Base-by-base conservation (phyloP, 73 alveolate genomes). In the Durusdinium trenchii region DNA sequence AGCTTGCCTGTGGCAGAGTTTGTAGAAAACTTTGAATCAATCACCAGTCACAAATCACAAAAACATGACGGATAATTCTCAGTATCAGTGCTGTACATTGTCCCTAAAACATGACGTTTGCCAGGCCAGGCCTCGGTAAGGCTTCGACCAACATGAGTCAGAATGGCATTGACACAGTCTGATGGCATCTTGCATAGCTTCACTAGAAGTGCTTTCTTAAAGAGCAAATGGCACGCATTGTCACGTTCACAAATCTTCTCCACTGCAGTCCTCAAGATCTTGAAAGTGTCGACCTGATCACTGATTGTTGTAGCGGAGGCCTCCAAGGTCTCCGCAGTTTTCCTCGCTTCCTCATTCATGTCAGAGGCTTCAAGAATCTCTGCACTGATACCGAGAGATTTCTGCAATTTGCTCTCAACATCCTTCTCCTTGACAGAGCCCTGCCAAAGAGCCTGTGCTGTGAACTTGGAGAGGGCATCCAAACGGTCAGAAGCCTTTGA, bases 371-470 rank as follows among this genome's bases (percentile, higher is more conserved):
- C 6, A 6, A 6, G 6, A 6, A 76, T 3, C 60, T 76, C 36
- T 43, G 36, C 57, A 43, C 61, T 45, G 40, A 76, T 3, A 20
- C 32, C 60, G 52, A 38, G 43, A 6, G 43, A 43, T 20, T 76
- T 76, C 40, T 14, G 3, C 61, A 76, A 45, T 43, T 76, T 76
- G 61, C 42, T 9, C 12, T 38, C 5, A 54, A 76, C 54, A 20
- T 76, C 87, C 87, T 76, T 76, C 87, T 76, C 87, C 61, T 76
- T 76, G 20, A 76, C 40, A 3, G 61, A 26, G 5, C 87, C 87
- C 61, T 76, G 87, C 87, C 87, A 76, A 38, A 76, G 42, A 7
- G 87, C 87, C 87, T 42, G 38, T 2, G 87, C 36, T 2, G 61
- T 42, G 20, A 76, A 4, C 61, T 43, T 38, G 14, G 7, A n/a